phyloP scores from a whole-genome alignment of 1,284 basidiomycete species.

The Schizophyllum amplum region DNA sequence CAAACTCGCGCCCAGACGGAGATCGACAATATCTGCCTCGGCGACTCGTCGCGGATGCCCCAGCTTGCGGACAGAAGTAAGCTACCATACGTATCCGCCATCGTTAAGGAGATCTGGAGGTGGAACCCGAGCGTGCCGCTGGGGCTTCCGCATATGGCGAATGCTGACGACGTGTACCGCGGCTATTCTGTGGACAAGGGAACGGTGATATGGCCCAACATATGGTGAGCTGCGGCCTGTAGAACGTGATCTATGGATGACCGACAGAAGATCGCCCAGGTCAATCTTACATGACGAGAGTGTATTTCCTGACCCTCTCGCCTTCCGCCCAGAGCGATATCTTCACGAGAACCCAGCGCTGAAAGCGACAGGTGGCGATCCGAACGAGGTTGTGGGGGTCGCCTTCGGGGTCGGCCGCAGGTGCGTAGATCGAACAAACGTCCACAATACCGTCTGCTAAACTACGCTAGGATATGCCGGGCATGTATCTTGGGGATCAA shows the following conservation, averaged over 20 bases:
- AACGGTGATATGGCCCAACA: conserved; percentile 26
- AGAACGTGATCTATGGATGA: neutral
- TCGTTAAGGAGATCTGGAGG: conserved; percentile 27
- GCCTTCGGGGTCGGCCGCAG: conserved; percentile 17
- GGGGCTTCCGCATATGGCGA: conserved; percentile 12
- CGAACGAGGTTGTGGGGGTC: conserved; percentile 1
- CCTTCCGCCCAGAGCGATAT: conserved; percentile 23
- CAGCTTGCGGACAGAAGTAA: conserved; percentile 20
- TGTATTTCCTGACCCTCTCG: conserved; percentile 21
- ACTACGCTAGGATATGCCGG: conserved; percentile 16
- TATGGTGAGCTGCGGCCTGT: conserved; percentile 19
- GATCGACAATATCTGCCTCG: conserved; percentile 23
- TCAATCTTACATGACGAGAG: conserved; percentile 19
- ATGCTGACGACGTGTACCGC: conserved; percentile 20
- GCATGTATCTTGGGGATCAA: conserved; percentile 19
- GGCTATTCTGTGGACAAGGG: conserved; percentile 15
- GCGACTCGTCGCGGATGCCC: conserved; percentile 22
- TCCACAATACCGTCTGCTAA: conserved; percentile 1
- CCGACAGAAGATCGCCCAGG: conserved; percentile 10
- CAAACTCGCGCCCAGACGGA: conserved; percentile 28
- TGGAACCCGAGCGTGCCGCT: conserved; percentile 21
- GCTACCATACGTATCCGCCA: conserved; percentile 27
- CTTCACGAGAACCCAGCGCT: conserved; percentile 8
- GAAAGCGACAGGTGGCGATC: neutral
- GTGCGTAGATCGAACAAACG: neutral